phyloP scores from a whole-genome alignment of 106 monocot genomes.

The Dioscorea zingiberensis region DNA sequence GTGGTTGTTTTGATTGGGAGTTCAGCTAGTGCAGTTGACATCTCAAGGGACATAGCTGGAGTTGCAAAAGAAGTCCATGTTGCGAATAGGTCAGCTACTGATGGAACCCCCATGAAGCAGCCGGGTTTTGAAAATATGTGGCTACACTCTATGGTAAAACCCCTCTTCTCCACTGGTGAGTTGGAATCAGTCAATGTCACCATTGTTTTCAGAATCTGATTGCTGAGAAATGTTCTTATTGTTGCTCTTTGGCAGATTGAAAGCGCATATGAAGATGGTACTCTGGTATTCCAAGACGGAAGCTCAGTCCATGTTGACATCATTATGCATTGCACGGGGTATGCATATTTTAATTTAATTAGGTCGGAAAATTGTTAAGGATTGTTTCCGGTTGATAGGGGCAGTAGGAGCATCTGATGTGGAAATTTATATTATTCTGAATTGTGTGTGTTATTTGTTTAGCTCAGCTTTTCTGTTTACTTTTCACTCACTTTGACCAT shows the following conservation, averaged over 20 bases:
- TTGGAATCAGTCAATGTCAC: not conserved
- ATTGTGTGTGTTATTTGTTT: too few species aligned
- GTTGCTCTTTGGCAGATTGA: slow-evolving; percentile 45
- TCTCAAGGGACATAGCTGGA: slow-evolving; percentile 68
- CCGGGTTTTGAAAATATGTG: slow-evolving; percentile 83
- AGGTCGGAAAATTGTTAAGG: not conserved
- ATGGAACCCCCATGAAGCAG: slow-evolving; percentile 24
- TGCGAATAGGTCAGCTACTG: slow-evolving; percentile 45
- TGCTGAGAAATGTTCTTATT: not conserved
- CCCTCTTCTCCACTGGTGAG: slow-evolving; percentile 30
- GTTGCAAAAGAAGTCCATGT: slow-evolving; percentile 89
- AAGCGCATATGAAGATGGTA: slow-evolving; percentile 25
- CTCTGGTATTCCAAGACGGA: slow-evolving; percentile 20
- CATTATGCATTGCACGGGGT: slow-evolving; percentile 98
- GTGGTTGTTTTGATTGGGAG: slow-evolving; percentile 83
- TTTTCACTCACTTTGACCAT: too few species aligned
- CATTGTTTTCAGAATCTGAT: not conserved
- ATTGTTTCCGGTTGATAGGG: too few species aligned
- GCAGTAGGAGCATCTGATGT: too few species aligned
- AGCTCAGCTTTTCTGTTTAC: too few species aligned
- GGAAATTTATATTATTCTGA: too few species aligned
- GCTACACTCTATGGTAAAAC: slow-evolving; percentile 84
- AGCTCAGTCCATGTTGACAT: slow-evolving; percentile 50
- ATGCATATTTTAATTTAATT: slow-evolving; percentile 17
- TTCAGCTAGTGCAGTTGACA: slow-evolving; percentile 83